phyloP scores from a whole-genome alignment of 306 rosid species.

The Inga laurina region DNA sequence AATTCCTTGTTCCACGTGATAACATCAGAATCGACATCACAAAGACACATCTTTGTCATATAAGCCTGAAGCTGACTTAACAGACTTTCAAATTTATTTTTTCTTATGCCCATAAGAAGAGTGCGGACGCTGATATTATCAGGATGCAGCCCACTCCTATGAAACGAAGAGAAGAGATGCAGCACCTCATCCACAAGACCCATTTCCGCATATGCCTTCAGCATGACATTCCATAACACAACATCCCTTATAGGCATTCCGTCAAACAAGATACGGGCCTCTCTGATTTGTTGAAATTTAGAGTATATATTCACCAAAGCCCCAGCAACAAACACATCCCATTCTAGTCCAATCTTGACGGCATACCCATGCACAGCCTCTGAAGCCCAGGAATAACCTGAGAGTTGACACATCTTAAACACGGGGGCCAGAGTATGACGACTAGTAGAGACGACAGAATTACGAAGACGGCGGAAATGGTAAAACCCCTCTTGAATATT shows the following conservation, averaged over 20 bases:
- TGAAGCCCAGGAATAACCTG: background rate
- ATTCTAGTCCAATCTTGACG: background rate
- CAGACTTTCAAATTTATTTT: background rate
- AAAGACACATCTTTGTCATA: background rate
- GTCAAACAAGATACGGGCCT: background rate
- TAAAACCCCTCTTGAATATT: background rate
- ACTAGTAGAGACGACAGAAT: background rate
- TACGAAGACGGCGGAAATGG: background rate
- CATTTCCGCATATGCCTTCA: background rate
- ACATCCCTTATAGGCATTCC: background rate
- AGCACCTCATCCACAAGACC: background rate
- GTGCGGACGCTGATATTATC: background rate
- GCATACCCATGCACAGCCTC: conserved; percentile 4
- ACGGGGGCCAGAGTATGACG: background rate
- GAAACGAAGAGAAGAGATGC: background rate
- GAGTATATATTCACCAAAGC: background rate
- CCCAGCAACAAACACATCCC: conserved; percentile 1
- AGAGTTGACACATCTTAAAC: background rate
- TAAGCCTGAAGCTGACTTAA: background rate
- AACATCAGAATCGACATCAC: background rate
- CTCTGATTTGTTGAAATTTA: background rate
- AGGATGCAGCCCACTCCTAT: background rate
- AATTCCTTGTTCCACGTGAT: background rate
- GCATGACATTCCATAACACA: background rate
- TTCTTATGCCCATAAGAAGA: background rate